Base-by-base conservation (phyloP, 768 basidiomycete genomes). In the Mycena galericulata region DNA sequence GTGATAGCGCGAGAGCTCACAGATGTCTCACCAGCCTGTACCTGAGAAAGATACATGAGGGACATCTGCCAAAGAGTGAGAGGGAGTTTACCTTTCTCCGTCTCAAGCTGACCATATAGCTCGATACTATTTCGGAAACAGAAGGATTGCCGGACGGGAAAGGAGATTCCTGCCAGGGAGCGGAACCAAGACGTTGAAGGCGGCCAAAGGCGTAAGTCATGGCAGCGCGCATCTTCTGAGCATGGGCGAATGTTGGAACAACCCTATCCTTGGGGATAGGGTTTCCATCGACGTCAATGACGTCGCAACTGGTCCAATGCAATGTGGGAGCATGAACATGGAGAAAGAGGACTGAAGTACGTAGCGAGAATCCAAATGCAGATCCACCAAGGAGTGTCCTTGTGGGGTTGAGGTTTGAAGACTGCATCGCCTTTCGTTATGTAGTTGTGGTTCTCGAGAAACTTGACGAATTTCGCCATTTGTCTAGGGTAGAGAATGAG, bases 171-270 rank as follows among this genome's bases (percentile, higher is more conserved):
- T 73, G 68, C 73, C 73, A 62, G 36, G 61, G 49, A 1, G 41
- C 20, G 10, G 38, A 43, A 4, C 61, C 66, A 17, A 72, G 63
- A 8, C 70, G 67, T 15, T 63, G 59, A 10, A 75, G 26, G 22
- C 70, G 69, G 3, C 76, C 74, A 62, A 80, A 80, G 0, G 70
- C 66, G 53, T 78, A 75, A 0, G 76, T 78, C 67, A 77, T 76
- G 6, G 74, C 70, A 1, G 79, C 80, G 1, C 77, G 55, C 74
- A 82, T 79, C 54, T 81, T 81, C 66, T 81, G 80, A 0, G 80
- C 79, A 75, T 80, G 76, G 1, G 71, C 51, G 47, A 77, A 81
- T 7, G 54, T 61, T 0, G 68, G 65, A 6, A 68, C 43, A n/a
- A 26, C 22, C 15, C n/a, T 26, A 18, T 17, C 6, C 12, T 17